phyloP scores from a whole-genome alignment of 1,284 basidiomycete species.

The Naganishia liquefaciens region DNA sequence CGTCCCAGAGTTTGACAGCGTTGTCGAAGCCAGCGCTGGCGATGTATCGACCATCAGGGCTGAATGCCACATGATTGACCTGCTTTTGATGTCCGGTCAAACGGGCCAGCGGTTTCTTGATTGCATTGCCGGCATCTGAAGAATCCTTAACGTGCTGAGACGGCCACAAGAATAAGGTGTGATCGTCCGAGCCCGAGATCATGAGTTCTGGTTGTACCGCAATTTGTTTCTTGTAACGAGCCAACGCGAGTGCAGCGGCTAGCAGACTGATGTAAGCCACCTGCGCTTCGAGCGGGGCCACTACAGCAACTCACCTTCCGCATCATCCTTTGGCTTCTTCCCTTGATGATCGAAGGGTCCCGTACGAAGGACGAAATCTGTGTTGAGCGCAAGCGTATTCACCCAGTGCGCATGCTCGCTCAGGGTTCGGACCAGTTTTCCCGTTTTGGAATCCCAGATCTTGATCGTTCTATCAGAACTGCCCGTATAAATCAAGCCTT shows the following conservation, averaged over 20 bases:
- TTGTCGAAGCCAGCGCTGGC: slow-evolving; percentile 92
- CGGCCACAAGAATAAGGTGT: slow-evolving; percentile 92
- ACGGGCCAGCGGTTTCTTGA: slow-evolving; percentile 82
- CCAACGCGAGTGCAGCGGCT: slow-evolving; percentile 74
- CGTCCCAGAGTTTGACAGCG: slow-evolving; percentile 91
- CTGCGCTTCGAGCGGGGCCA: not conserved
- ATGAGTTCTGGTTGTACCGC: slow-evolving; percentile 74
- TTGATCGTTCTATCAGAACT: slow-evolving; percentile 91
- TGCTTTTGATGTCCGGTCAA: slow-evolving; percentile 95
- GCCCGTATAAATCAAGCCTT: slow-evolving; percentile 88
- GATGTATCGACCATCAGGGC: slow-evolving; percentile 87
- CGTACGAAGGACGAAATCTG: slow-evolving; percentile 90
- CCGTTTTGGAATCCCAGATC: slow-evolving; percentile 82
- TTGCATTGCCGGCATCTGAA: slow-evolving; percentile 20
- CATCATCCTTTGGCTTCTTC: slow-evolving; percentile 72
- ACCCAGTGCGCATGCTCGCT: slow-evolving; percentile 99
- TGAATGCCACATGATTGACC: slow-evolving; percentile 92
- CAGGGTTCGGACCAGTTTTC: slow-evolving; percentile 65
- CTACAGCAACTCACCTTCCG: slow-evolving; percentile 63
- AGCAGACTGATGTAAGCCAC: not conserved
- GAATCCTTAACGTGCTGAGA: slow-evolving; percentile 34
- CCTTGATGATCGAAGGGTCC: slow-evolving; percentile 89
- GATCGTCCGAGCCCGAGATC: slow-evolving; percentile 91
- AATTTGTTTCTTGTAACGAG: slow-evolving; percentile 70
- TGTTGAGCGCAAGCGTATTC: slow-evolving; percentile 91